Evolutionary conservation across 1,284 basidiomycete genomes (phyloP), one percentile per base, ranked within the genome.

Genomic region (Melanopsichium pennsylvanicum): DNA sequence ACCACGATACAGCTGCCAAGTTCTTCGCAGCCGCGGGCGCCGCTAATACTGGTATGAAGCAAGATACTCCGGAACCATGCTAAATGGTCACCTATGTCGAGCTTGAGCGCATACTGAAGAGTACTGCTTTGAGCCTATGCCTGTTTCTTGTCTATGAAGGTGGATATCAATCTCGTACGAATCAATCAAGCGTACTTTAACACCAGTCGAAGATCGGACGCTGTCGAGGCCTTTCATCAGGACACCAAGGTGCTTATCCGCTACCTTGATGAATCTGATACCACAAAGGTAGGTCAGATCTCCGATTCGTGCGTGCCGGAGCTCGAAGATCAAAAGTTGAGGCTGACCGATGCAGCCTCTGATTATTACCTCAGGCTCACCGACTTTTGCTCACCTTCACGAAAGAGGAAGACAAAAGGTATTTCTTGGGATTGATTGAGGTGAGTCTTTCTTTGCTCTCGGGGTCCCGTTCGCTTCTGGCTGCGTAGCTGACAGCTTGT

Each of bases 381-480:
- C 58, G 64, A 2, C 35, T 51, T 12, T 58, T 61, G 48, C 49
- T 68, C 31, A 43, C 43, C 3, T 68, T 68, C 38, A 19, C 23
- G n/a, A 33, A 43, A 12, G 49, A 52, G 38, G 25, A 41, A 37
- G 64, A 68, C 34, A 52, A 34, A 11, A 35, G 38, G 5, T 13
- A 15, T n/a, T 68, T 68, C 22, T 15, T 68, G 25, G 39, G 38
- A 13, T 10, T 61, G 36, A 61, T 68, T n/a, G 44, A 51, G 42
- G 62, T 59, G 21, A 54, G 52, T 51, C 5, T 23, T n/a, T n/a
- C n/a, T n/a, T n/a, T n/a, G n/a, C n/a, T n/a, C n/a, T n/a, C n/a
- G n/a, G n/a, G n/a, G n/a, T n/a, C n/a, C n/a, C n/a, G n/a, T n/a
- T n/a, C n/a, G n/a, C n/a, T n/a, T n/a, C n/a, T n/a, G n/a, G n/a